Percentiles rank a stretch among this genome's conserved stretches.
Conservation (phyloP, 108 stramenopile genomes). For the Chaetoceros muelleri region DNA sequence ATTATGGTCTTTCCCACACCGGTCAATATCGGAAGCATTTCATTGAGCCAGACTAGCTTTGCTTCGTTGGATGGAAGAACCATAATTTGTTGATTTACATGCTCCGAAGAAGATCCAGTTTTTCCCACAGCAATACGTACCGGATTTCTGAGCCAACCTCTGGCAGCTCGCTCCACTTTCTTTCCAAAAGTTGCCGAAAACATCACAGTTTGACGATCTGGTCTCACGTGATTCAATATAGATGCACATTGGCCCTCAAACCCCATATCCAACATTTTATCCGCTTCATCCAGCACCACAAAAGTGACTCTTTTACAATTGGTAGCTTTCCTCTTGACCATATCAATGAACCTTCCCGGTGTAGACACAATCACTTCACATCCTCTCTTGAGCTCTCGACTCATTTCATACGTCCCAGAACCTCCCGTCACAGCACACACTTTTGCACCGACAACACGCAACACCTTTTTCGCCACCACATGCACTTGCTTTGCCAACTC, state of each 20-base stretch:
- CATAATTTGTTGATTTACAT: conserved; percentile 73
- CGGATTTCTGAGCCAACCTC: conserved; percentile 48
- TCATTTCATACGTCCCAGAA: conserved; percentile 57
- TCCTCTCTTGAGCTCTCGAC: conserved; percentile 39
- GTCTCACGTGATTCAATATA: conserved; percentile 63
- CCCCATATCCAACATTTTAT: conserved; percentile 82
- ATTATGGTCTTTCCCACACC: conserved; percentile 61
- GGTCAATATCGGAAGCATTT: conserved; percentile 49
- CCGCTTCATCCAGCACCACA: conserved; percentile 93
- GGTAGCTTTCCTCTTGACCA: conserved; percentile 18
- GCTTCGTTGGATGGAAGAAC: conserved; percentile 44
- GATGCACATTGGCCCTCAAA: conserved; percentile 81
- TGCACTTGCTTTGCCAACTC: conserved; percentile 92
- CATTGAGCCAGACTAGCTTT: conserved; percentile 53
- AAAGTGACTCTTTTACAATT: conserved; percentile 28
- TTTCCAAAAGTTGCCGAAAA: conserved; percentile 60
- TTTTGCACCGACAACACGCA: conserved; percentile 22
- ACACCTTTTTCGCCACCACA: conserved; percentile 34
- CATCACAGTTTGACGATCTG: conserved; percentile 71
- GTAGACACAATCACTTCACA: conserved; percentile 88
- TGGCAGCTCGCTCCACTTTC: conserved; percentile 42
- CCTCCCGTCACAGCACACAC: conserved; percentile 67
- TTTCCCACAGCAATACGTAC: conserved; percentile 50
- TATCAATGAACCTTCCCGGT: conserved; percentile 94
- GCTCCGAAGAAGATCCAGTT: conserved; percentile 54